A percentile compares a stretch with the other conserved stretches of the same genome.
These are phyloP conservation scores for Violaceomyces palustris DNA, from an alignment of 1,284 basidiomycete species.

Conservation along the genomic window DNA sequence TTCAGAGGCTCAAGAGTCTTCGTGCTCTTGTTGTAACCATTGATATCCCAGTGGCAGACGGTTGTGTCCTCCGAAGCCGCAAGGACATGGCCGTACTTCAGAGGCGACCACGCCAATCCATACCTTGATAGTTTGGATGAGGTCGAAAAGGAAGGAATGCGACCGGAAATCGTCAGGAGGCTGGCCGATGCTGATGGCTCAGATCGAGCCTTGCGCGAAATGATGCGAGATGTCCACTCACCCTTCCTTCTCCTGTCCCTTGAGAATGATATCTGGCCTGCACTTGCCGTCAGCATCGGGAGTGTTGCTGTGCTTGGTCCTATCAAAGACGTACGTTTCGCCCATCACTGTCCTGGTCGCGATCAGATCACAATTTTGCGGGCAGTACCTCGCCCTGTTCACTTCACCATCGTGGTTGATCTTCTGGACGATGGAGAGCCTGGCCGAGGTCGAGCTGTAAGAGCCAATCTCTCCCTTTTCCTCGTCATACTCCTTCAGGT, in stretches of 20 bases:
- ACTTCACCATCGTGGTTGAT: conserved; percentile 97
- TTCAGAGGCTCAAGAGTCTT: conserved; percentile 72
- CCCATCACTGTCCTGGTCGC: conserved; percentile 89
- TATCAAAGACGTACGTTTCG: conserved; percentile 87
- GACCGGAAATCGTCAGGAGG: too few species aligned
- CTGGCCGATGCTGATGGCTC: too few species aligned
- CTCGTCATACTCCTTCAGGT: conserved; percentile 79
- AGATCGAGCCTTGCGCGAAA: too few species aligned
- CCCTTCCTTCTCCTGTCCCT: conserved; percentile 91
- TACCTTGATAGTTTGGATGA: too few species aligned
- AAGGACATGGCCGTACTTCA: conserved; percentile 74
- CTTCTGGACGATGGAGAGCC: conserved; percentile 82
- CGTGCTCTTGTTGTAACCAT: conserved; percentile 77
- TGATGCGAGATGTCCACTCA: conserved; percentile 55
- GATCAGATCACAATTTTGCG: conserved; percentile 93
- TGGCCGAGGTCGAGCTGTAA: conserved; percentile 65
- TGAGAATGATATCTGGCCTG: conserved; percentile 82
- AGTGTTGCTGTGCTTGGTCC: conserved; percentile 92
- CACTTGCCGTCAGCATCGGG: conserved; percentile 74
- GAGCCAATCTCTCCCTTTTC: conserved; percentile 64
- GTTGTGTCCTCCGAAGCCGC: conserved; percentile 94
- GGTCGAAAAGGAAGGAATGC: too few species aligned
- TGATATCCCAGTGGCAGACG: conserved; percentile 93
- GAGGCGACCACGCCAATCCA: conserved; percentile 85
- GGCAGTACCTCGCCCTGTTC: conserved; percentile 96